Conservation (phyloP, 441 rosid genomes). For the Geranium incanum region DNA sequence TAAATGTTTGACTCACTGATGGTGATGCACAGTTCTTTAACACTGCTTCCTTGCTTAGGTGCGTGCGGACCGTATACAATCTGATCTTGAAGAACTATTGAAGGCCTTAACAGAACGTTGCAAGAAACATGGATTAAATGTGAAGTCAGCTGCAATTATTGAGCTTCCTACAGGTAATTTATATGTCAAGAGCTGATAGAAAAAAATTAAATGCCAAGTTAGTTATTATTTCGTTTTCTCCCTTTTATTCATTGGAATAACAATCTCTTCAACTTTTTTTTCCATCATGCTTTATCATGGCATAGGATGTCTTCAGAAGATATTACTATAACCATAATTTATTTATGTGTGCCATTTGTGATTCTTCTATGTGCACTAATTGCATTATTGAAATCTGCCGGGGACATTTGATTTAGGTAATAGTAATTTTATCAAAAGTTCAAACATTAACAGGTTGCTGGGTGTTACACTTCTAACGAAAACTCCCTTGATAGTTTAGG, state of each 20-base stretch:
- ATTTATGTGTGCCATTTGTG: not conserved
- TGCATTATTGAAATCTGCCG: not conserved
- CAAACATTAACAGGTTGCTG: not conserved
- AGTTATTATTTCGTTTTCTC: not conserved
- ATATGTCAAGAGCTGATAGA: not conserved
- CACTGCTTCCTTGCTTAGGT: slow-evolving; percentile 47
- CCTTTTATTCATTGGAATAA: not conserved
- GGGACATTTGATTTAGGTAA: not conserved
- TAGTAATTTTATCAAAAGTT: not conserved
- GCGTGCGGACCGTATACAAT: slow-evolving; percentile 91
- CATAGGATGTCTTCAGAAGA: not conserved
- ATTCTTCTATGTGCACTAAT: not conserved
- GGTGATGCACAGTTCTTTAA: slow-evolving; percentile 19
- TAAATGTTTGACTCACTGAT: slow-evolving; percentile 17
- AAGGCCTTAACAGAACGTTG: slow-evolving; percentile 70
- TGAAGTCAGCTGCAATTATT: slow-evolving; percentile 67
- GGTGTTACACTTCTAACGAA: not conserved
- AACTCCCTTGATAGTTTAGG: not conserved
- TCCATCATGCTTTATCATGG: not conserved
- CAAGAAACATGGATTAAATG: slow-evolving; percentile 76
- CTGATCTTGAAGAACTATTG: slow-evolving; percentile 83
- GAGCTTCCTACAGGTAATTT: slow-evolving; percentile 80
- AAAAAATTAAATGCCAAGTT: no score
- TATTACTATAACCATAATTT: not conserved
- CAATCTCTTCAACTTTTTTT: not conserved